Conservation (phyloP, 441 rosid species). For the Dalechampia spathulata region DNA sequence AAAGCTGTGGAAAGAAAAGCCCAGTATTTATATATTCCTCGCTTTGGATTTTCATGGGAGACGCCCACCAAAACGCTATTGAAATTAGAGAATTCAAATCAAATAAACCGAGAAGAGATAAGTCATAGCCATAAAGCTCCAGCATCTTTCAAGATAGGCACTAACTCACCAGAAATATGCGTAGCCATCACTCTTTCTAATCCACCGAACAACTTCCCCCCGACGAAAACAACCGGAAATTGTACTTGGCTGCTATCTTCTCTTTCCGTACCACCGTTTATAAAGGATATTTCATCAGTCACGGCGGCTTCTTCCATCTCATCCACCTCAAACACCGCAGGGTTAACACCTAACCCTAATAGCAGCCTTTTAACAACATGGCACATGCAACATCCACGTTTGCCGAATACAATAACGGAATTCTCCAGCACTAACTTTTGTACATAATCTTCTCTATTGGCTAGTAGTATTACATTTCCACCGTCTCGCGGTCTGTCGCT, state of each 20-base stretch:
- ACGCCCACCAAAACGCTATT: not conserved
- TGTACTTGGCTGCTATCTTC: conserved; percentile 16
- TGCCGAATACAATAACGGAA: conserved; percentile 63
- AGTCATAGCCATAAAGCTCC: conserved; percentile 80
- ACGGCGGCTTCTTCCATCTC: conserved; percentile 47
- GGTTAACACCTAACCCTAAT: conserved; percentile 68
- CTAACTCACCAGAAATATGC: conserved; percentile 81
- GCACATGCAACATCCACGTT: conserved; percentile 78
- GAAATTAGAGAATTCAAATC: not conserved
- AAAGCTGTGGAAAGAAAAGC: not conserved
- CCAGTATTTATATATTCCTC: not conserved
- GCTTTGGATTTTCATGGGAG: conserved; percentile 2
- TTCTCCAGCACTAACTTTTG: conserved; percentile 43
- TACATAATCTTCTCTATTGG: conserved; percentile 12
- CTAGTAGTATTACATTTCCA: not conserved
- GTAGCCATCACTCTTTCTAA: conserved; percentile 70
- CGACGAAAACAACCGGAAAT: conserved; percentile 68
- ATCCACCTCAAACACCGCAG: conserved; percentile 51
- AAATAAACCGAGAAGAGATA: not conserved
- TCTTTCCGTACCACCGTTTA: conserved; percentile 4
- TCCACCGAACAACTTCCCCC: conserved; percentile 83
- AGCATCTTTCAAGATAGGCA: conserved; percentile 65
- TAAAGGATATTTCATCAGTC: conserved; percentile 27
- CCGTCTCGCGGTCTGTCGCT: conserved; percentile 4
- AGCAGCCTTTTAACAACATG: conserved; percentile 62